These are phyloP conservation scores for Gamsiella multidivaricata DNA, from an alignment of 192 early-diverging fungal species.

Conservation along the genomic window DNA sequence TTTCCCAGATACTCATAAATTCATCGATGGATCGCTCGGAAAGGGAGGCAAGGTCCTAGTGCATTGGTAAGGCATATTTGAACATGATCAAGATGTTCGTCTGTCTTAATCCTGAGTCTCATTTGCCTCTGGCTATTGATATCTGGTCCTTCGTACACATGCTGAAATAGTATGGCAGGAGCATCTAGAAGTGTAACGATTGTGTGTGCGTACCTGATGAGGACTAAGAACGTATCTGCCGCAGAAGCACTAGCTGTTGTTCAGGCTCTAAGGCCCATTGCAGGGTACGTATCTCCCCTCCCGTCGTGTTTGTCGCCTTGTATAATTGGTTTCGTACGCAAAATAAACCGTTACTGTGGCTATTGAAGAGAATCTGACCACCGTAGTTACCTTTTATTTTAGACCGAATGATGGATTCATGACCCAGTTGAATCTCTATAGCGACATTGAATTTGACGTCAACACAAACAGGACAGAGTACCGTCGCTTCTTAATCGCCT, in stretches of 20 bases:
- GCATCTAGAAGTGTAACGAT: slow-evolving; percentile 77
- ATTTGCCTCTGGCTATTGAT: too few relatives aligned
- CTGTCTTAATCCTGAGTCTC: too few relatives aligned
- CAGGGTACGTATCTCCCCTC: slow-evolving; percentile 49
- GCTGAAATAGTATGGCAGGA: slow-evolving; percentile 50
- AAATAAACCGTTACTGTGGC: too few relatives aligned
- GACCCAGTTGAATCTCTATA: slow-evolving; percentile 71
- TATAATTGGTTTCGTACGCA: too few relatives aligned
- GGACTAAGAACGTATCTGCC: slow-evolving; percentile 52
- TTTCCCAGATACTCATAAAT: slow-evolving; percentile 71
- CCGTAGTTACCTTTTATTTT: too few relatives aligned
- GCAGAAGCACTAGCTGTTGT: slow-evolving; percentile 61
- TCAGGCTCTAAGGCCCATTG: slow-evolving; percentile 56
- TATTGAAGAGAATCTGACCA: too few relatives aligned
- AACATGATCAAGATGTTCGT: too few relatives aligned
- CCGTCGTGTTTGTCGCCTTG: too few relatives aligned
- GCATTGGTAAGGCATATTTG: slow-evolving; percentile 67
- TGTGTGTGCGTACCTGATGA: slow-evolving; percentile 77
- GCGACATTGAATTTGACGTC: slow-evolving; percentile 68
- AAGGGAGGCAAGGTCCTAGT: slow-evolving; percentile 69
- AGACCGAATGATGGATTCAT: slow-evolving; percentile 74
- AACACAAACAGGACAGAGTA: slow-evolving; percentile 65
- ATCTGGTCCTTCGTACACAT: background rate
- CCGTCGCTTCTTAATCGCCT: slow-evolving; percentile 71
- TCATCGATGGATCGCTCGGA: slow-evolving; percentile 63